A percentile compares a stretch with the other conserved stretches of the same genome.
Evolutionary conservation across 2,329 filamentous ascomycete species (phyloP).

Genomic region (Cercospora sp.): DNA sequence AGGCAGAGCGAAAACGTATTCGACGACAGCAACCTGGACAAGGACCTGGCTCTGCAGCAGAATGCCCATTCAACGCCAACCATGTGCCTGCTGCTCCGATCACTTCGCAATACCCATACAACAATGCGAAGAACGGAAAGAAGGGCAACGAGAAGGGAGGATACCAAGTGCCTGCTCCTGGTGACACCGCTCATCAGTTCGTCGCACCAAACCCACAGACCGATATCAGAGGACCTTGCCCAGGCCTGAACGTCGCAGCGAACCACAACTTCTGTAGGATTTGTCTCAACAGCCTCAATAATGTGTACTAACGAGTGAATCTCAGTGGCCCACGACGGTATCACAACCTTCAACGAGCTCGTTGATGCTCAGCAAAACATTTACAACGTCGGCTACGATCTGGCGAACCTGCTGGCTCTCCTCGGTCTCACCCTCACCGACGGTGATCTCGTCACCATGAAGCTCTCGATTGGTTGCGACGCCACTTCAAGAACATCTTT

Average conservation of each 20-base stretch:
- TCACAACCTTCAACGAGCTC: slow-evolving; percentile 44
- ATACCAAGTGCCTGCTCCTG: slow-evolving; percentile 47
- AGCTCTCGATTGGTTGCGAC: slow-evolving; percentile 49
- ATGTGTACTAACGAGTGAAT: neutral
- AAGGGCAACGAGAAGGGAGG: slow-evolving; percentile 46
- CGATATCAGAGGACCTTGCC: slow-evolving; percentile 44
- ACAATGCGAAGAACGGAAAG: slow-evolving; percentile 45
- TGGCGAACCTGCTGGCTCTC: slow-evolving; percentile 43
- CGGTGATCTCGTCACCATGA: slow-evolving; percentile 45
- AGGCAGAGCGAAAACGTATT: slow-evolving; percentile 15
- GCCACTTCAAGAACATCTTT: slow-evolving; percentile 32
- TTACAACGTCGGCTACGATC: slow-evolving; percentile 48
- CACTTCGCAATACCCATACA: slow-evolving; percentile 43
- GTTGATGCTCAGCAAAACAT: slow-evolving; percentile 49
- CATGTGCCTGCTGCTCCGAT: slow-evolving; percentile 41
- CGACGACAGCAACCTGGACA: slow-evolving; percentile 15
- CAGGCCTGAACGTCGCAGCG: slow-evolving; percentile 16
- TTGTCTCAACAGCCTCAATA: neutral
- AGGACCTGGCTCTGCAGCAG: slow-evolving; percentile 33
- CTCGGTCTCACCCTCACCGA: slow-evolving; percentile 44
- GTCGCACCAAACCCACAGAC: slow-evolving; percentile 36
- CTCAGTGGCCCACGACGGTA: slow-evolving; percentile 43
- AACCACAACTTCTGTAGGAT: slow-evolving; percentile 39
- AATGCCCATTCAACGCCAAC: slow-evolving; percentile 44
- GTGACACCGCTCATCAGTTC: slow-evolving; percentile 44